Percentiles rank a stretch among this genome's conserved stretches.
phyloP scores from a whole-genome alignment of 805 yeast species.

The Nakazawaea anatomiae region DNA sequence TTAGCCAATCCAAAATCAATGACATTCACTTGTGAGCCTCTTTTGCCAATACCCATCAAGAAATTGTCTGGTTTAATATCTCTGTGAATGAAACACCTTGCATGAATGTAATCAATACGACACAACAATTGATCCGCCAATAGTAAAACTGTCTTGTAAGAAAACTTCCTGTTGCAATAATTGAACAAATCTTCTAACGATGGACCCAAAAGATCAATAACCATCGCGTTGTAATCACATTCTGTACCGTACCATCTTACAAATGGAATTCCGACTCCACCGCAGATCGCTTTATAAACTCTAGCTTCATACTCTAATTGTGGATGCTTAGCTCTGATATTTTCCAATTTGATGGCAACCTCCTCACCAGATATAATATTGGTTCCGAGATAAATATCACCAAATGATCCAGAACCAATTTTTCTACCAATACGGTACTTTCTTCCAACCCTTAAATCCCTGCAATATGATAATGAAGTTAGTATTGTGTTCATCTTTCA shows the following conservation, averaged over 20 bases:
- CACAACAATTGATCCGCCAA: conserved; percentile 93
- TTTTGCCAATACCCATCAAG: conserved; percentile 83
- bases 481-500: background rate
- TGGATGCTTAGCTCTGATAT: conserved; percentile 88
- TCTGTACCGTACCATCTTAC: conserved; percentile 97
- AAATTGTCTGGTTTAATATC: conserved; percentile 84
- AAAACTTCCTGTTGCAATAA: conserved; percentile 90
- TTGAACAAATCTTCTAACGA: conserved; percentile 92
- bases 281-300: conserved; percentile 89
- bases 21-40: conserved; percentile 93
- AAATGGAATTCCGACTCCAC: conserved; percentile 96
- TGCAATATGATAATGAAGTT: conserved; percentile 12
- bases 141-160: conserved; percentile 87
- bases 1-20: conserved; percentile 94
- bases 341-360: conserved; percentile 93
- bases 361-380: conserved; percentile 95
- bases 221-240: conserved; percentile 95
- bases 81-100: conserved; percentile 83
- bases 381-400: conserved; percentile 91
- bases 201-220: conserved; percentile 92
- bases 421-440: conserved; percentile 91
- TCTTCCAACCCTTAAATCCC: conserved; percentile 87
- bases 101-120: conserved; percentile 92
- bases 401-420: conserved; percentile 96
- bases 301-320: conserved; percentile 96